Percentiles rank a stretch among this genome's conserved stretches.
These are phyloP conservation scores for Thermochaetoides dissita DNA, from an alignment of 2,329 filamentous ascomycete species.

Conservation along the genomic window DNA sequence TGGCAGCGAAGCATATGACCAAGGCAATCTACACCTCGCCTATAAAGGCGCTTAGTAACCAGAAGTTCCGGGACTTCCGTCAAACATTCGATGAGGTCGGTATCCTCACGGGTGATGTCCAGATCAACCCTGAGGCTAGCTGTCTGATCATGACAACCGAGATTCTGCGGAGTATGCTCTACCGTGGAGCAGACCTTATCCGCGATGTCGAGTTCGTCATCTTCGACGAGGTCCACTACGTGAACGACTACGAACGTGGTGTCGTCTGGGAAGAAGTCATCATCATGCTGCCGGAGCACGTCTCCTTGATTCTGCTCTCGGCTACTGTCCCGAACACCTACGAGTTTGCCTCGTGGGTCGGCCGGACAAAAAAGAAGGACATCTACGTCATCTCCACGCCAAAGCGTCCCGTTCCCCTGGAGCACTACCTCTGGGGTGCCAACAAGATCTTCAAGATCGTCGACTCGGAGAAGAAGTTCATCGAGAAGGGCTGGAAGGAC, in stretches of 20 bases:
- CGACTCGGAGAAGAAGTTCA: constrained; percentile 77
- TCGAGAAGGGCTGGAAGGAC: constrained; percentile 89
- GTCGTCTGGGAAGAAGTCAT: constrained; percentile 99
- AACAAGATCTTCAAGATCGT: constrained; percentile 93
- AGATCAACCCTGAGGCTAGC: constrained; percentile 93
- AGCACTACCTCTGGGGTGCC: constrained; percentile 91
- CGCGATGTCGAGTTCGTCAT: constrained; percentile 97
- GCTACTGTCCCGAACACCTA: constrained; percentile 95
- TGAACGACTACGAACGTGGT: constrained; percentile 88
- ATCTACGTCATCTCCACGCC: constrained; percentile 98
- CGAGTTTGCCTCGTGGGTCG: constrained; percentile 97
- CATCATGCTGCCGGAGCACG: constrained; percentile 96
- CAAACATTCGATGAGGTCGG: constrained; percentile 87
- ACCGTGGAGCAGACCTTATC: constrained; percentile 87
- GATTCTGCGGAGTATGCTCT: constrained; percentile 95
- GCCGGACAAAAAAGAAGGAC: constrained; percentile 93
- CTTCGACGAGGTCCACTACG: constrained; percentile 97
- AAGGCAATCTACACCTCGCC: constrained; percentile 98
- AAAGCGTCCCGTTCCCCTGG: constrained; percentile 84
- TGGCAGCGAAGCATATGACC: constrained; percentile 97
- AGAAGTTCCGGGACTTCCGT: constrained; percentile 94
- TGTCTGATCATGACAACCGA: constrained; percentile 99
- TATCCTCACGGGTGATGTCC: constrained; percentile 91
- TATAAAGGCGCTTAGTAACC: constrained; percentile 95
- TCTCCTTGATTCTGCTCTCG: constrained; percentile 86